These are phyloP conservation scores for Sphenostylis stenocarpa DNA, from an alignment of 306 rosid species.

Conservation along the genomic window DNA sequence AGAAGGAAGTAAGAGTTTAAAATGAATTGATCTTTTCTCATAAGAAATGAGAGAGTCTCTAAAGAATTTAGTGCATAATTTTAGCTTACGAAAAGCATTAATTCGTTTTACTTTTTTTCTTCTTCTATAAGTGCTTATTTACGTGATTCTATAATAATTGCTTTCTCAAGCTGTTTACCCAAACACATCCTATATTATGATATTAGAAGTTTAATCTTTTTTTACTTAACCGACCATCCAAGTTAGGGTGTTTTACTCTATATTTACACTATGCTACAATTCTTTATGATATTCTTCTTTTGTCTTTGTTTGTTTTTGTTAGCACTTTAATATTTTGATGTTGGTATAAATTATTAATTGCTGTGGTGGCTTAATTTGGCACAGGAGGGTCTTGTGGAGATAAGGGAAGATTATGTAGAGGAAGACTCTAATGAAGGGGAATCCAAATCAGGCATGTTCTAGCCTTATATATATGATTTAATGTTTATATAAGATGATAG, in stretches of 20 bases:
- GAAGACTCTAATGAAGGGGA: slow-evolving; percentile 37
- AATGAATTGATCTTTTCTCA: background rate
- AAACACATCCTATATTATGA: background rate
- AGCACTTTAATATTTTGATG: slow-evolving; percentile 22
- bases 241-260: background rate
- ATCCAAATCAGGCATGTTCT: slow-evolving; percentile 55
- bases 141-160: background rate
- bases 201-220: background rate
- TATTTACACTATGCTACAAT: background rate
- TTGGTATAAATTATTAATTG: slow-evolving; percentile 5
- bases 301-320: slow-evolving; percentile 8
- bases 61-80: too few relatives aligned
- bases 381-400: slow-evolving; percentile 84
- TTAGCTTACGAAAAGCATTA: too few relatives aligned
- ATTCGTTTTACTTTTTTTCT: too few relatives aligned
- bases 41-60: background rate
- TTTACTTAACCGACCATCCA: background rate
- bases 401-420: slow-evolving; percentile 77
- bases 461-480: slow-evolving; percentile 20
- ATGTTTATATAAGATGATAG: slow-evolving; percentile 7
- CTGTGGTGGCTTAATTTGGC: slow-evolving; percentile 10
- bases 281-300: background rate
- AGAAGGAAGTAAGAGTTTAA: background rate
- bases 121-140: background rate
- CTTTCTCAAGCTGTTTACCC: too few relatives aligned